Evolutionary conservation across 2,329 filamentous ascomycete genomes (phyloP), one percentile per base, ranked within the genome.

Genomic region (Nemania abortiva): DNA sequence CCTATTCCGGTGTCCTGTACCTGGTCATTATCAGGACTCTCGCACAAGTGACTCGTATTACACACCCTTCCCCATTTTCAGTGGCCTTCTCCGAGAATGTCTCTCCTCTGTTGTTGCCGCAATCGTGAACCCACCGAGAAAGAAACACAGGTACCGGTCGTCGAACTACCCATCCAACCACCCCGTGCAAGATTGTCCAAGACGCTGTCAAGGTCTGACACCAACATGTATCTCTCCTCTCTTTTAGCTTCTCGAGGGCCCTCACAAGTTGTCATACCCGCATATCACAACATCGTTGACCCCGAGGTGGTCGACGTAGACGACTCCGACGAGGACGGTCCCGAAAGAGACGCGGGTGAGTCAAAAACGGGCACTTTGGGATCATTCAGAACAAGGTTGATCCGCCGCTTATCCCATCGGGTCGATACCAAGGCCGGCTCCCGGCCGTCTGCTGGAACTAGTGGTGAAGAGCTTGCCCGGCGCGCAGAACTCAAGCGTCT

Each of bases 401-500:
- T 82, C 65, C 81, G 81, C 53, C 84, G 82, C 45, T 78, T 87
- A 6, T 86, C 86, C 1, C 79, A 83, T 27, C 83, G 84, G 22
- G 80, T 79, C 3, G 77, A 82, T 7, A 73, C 76, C 1, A 83
- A 81, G 54, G 76, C 82, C 34, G 80, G 79, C 42, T 82, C 83
- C 2, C 81, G 79, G 39, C 79, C 79, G 3, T 82, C 82, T 18
- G 77, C 83, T 37, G 83, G 84, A 13, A 82, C 81, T 57, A 87
- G 83, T 55, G 81, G 87, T 27, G 86, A 88, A 69, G 86, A 88
- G 70, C 74, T 87, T 52, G 84, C 86, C 60, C 82, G 87, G 31
- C 82, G 87, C 71, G 87, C 86, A 31, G 87, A 89, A 72, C 77
- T 90, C 63, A 86, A 83, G 72, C 82, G 87, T 22, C 79, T 89